A percentile compares a stretch with the other conserved stretches of the same genome.
phyloP scores from a whole-genome alignment of 1,139 yeast species.

The Candida sp. region DNA sequence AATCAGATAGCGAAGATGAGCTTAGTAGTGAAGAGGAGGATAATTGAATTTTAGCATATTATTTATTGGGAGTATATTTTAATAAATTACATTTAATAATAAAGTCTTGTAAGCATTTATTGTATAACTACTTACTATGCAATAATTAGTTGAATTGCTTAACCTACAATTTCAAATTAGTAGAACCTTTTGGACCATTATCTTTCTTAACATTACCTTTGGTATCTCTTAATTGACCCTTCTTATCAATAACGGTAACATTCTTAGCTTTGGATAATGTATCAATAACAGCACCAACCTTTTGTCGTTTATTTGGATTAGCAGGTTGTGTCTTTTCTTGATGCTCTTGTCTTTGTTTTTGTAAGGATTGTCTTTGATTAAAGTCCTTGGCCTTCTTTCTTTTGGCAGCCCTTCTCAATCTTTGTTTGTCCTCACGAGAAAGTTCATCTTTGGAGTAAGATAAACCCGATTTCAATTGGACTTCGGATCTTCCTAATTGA shows the following conservation, averaged over 20 bases:
- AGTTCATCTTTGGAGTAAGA: conserved; percentile 83
- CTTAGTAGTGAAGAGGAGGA: conserved; percentile 3
- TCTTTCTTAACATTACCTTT: conserved; percentile 60
- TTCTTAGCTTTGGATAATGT: conserved; percentile 74
- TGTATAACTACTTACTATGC: neutral
- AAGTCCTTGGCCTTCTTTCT: conserved; percentile 66
- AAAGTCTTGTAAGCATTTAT: neutral
- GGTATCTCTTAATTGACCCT: conserved; percentile 74
- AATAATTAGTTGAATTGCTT: neutral
- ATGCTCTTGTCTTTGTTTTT: conserved; percentile 16
- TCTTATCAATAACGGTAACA: conserved; percentile 73
- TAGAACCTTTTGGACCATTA: conserved; percentile 16
- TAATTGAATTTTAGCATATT: neutral
- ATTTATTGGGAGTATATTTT: neutral
- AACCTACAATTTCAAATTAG: conserved; percentile 19
- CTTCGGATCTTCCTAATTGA: conserved; percentile 45
- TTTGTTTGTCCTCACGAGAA: conserved; percentile 80
- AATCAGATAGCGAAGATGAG: conserved; percentile 8
- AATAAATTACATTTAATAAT: neutral
- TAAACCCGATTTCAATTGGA: conserved; percentile 74
- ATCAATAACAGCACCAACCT: conserved; percentile 63
- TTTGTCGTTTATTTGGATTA: conserved; percentile 44
- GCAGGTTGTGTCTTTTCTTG: conserved; percentile 18
- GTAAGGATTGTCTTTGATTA: conserved; percentile 31
- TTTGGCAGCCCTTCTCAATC: conserved; percentile 83